Conservation (phyloP, 306 rosid genomes). For the Quercus suber region DNA sequence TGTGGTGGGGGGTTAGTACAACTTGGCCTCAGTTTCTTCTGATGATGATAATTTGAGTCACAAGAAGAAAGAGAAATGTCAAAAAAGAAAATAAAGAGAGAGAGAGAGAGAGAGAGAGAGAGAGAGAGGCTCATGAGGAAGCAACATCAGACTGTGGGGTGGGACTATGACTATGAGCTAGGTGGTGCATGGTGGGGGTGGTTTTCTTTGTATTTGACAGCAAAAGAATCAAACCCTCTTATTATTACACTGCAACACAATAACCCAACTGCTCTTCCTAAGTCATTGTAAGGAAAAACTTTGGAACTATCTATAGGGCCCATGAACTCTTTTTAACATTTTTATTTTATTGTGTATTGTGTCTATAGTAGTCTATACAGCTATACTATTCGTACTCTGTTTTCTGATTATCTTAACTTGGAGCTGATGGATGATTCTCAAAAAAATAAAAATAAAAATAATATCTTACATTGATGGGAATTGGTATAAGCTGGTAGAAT, state of each 20-base stretch:
- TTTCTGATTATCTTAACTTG: too few species aligned
- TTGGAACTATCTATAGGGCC: conserved; percentile 26
- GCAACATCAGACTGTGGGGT: conserved; percentile 35
- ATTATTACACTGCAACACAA: conserved; percentile 10
- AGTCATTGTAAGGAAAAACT: conserved; percentile 48
- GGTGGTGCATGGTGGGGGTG: conserved; percentile 14
- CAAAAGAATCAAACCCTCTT: conserved; percentile 39
- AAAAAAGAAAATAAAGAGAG: neutral
- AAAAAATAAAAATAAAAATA: too few species aligned
- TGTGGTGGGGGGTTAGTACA: conserved; percentile 24
- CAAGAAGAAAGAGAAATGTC: conserved; percentile 27
- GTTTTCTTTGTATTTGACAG: conserved; percentile 34
- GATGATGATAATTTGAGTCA: conserved; percentile 52
- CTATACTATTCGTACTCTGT: too few species aligned
- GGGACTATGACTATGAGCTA: neutral
- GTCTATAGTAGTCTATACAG: too few species aligned
- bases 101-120: too few species aligned
- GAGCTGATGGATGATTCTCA: too few species aligned
- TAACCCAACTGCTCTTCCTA: conserved; percentile 21
- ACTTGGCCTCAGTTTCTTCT: conserved; percentile 33
- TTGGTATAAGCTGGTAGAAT: too few species aligned
- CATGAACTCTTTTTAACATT: neutral
- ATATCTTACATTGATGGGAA: too few species aligned
- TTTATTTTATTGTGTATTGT: too few species aligned
- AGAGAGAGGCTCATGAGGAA: too few species aligned